Evolutionary conservation across 148 eudicot species (phyloP).

Genomic region (Vaccinium vitisidaea): DNA sequence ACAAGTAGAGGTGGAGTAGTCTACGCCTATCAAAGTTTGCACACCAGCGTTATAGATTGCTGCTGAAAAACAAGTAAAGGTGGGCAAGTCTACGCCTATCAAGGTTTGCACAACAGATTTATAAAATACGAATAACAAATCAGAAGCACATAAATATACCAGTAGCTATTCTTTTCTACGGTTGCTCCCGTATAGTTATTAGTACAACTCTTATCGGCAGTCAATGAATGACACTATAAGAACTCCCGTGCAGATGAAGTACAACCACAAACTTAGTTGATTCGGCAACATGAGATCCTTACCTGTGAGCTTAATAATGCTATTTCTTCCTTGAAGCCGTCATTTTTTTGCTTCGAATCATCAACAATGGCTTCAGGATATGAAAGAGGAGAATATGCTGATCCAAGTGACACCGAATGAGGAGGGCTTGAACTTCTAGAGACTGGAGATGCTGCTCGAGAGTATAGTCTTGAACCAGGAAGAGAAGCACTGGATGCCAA

Average conservation of each 20-base stretch:
- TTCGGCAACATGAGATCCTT: neutral
- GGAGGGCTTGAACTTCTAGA: slow-evolving; percentile 55
- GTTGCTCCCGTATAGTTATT: neutral
- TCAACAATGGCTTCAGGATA: slow-evolving; percentile 31
- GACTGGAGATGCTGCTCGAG: slow-evolving; percentile 59
- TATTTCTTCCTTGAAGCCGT: slow-evolving; percentile 49
- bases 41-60: neutral
- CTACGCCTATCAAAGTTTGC: neutral
- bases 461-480: slow-evolving; percentile 50
- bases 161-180: neutral
- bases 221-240: slow-evolving; percentile 1
- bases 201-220: neutral
- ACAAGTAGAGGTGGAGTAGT: neutral
- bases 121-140: neutral
- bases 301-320: slow-evolving; percentile 57
- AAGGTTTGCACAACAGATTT: neutral
- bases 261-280: neutral
- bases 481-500: slow-evolving; percentile 42
- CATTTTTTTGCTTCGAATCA: slow-evolving; percentile 43
- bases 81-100: neutral
- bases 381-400: slow-evolving; percentile 35
- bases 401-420: slow-evolving; percentile 39
- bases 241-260: neutral
- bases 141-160: neutral
- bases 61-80: neutral